Evolutionary conservation across 345 rosid genomes (phyloP).

Genomic region (Ailanthus altissimus): DNA sequence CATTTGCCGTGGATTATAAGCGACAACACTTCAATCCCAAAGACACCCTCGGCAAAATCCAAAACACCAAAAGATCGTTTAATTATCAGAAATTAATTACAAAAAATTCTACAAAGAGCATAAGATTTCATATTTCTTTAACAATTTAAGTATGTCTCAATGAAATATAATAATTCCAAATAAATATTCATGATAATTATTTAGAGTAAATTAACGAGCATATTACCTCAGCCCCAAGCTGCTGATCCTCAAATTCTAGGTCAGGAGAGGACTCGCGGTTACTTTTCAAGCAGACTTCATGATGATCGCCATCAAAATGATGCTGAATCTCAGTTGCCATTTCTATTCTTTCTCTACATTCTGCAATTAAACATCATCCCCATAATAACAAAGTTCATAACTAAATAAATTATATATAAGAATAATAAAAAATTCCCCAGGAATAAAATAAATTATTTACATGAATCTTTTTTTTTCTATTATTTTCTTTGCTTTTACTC

Average conservation of each 20-base stretch:
- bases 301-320: not conserved
- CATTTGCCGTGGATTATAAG: too few relatives aligned
- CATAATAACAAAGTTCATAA: not conserved
- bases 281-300: too few relatives aligned
- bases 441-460: not conserved
- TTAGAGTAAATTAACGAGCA: not conserved
- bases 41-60: too few relatives aligned
- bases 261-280: not conserved
- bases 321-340: conserved; percentile 14
- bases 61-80: too few relatives aligned
- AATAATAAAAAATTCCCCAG: not conserved
- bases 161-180: not conserved
- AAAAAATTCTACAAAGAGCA: too few relatives aligned
- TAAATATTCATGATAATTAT: not conserved
- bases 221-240: conserved; percentile 9
- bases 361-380: not conserved
- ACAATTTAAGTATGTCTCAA: not conserved
- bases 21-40: too few relatives aligned
- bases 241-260: not conserved
- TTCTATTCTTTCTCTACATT: not conserved
- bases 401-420: not conserved
- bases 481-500: not conserved
- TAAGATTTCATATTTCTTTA: too few relatives aligned
- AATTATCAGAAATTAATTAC: too few relatives aligned
- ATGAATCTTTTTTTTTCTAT: not conserved